Conservation (phyloP, 2,329 filamentous ascomycete genomes). For the Colletotrichum sp. region DNA sequence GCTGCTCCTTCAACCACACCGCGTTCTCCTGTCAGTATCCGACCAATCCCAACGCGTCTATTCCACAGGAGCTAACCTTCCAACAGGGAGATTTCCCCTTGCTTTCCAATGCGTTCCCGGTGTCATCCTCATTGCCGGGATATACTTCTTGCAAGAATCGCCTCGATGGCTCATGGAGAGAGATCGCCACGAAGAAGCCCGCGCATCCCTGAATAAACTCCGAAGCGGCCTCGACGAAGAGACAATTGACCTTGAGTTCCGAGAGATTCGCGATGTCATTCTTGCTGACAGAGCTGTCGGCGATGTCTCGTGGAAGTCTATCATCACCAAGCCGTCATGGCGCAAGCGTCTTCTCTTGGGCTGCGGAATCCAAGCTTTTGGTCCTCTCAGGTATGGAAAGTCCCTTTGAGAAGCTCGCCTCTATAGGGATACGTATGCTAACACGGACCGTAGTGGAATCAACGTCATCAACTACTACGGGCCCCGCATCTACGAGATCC, state of each 20-base stretch:
- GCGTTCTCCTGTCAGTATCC: constrained; percentile 33
- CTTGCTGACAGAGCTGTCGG: constrained; percentile 36
- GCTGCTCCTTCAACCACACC: constrained; percentile 29
- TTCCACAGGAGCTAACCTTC: background rate
- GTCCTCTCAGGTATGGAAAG: constrained; percentile 30
- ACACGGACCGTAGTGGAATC: background rate
- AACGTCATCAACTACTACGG: constrained; percentile 46
- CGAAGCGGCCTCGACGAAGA: constrained; percentile 31
- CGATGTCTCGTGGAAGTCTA: constrained; percentile 40
- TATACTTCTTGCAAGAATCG: constrained; percentile 30
- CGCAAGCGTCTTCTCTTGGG: constrained; percentile 50
- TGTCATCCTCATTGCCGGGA: constrained; percentile 25
- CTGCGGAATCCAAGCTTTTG: constrained; percentile 53
- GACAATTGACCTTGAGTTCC: constrained; percentile 42
- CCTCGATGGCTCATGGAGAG: constrained; percentile 36
- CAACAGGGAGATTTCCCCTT: constrained; percentile 33
- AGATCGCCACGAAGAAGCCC: constrained; percentile 37
- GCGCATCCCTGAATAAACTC: constrained; percentile 36
- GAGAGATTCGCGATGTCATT: constrained; percentile 43
- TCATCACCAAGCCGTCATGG: constrained; percentile 47
- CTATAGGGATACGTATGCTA: background rate
- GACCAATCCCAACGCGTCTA: background rate
- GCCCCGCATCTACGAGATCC: constrained; percentile 44
- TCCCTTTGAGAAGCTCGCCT: background rate
- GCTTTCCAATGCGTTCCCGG: constrained; percentile 31